phyloP scores from a whole-genome alignment of 176 grass and related monocot species.

The Paspalum vaginatum region DNA sequence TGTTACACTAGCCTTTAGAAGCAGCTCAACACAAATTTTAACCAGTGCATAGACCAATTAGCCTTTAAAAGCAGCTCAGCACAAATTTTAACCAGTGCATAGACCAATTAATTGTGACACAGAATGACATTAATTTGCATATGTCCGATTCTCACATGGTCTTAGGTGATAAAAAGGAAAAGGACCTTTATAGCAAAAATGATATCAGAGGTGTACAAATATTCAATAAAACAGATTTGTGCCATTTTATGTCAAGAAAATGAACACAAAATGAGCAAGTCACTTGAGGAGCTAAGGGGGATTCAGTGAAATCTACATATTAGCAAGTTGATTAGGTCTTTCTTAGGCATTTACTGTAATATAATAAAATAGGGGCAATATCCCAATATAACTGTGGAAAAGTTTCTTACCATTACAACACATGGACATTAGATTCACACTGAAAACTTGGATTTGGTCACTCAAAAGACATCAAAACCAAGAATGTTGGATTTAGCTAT shows the following conservation, averaged over 20 bases:
- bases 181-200: not conserved
- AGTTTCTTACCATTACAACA: slow-evolving; percentile 38
- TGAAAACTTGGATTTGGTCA: slow-evolving; percentile 30
- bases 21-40: not conserved
- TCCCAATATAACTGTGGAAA: slow-evolving; percentile 14
- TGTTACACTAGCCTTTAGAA: not conserved
- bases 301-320: not conserved
- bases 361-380: not conserved
- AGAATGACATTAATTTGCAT: not conserved
- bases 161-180: not conserved
- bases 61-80: not conserved
- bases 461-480: slow-evolving; percentile 23
- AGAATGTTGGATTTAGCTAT: slow-evolving; percentile 35
- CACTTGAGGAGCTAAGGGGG: not conserved
- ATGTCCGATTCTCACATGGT: not conserved
- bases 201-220: not conserved
- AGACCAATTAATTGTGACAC: not conserved
- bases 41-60: too few species aligned
- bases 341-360: not conserved
- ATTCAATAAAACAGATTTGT: slow-evolving; percentile 4
- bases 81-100: not conserved
- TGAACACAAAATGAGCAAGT: slow-evolving; percentile 6
- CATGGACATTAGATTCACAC: not conserved
- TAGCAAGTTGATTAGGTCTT: not conserved
- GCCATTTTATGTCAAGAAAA: slow-evolving; percentile 6